A percentile compares a stretch with the other conserved stretches of the same genome.
These are phyloP conservation scores for Henckelia pumila DNA, from an alignment of 257 asterid genomes.

Conservation along the genomic window DNA sequence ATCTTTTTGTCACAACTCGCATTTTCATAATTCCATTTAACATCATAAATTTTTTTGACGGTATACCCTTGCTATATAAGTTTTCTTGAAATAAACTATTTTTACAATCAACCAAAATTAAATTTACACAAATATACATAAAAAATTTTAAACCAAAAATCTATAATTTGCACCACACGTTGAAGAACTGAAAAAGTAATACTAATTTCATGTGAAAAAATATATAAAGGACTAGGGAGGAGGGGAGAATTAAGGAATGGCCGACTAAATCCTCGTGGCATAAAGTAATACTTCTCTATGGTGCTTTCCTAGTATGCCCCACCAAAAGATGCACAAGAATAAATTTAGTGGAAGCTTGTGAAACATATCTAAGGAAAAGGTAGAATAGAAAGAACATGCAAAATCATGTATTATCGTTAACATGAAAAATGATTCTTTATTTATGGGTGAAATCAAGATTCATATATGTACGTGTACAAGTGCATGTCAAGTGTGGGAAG, in stretches of 20 bases:
- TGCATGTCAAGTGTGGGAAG: not conserved
- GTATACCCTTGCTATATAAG: not conserved
- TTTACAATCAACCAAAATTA: not conserved
- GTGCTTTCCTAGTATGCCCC: slow-evolving; percentile 31
- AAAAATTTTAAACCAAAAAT: too few species aligned
- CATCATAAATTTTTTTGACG: not conserved
- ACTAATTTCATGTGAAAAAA: not conserved
- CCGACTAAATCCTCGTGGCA: slow-evolving; percentile 40
- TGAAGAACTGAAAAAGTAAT: slow-evolving; percentile 20
- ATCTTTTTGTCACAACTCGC: slow-evolving; percentile 14
- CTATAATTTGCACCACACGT: too few species aligned
- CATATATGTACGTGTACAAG: not conserved
- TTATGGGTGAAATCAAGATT: slow-evolving; percentile 4
- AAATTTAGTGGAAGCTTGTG: slow-evolving; percentile 30
- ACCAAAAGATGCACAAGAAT: slow-evolving; percentile 30
- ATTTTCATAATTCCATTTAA: not conserved
- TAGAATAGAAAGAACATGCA: slow-evolving; percentile 21
- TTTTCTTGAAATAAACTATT: too few species aligned
- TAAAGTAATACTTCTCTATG: slow-evolving; percentile 34
- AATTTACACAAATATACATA: not conserved
- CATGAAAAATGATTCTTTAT: slow-evolving; percentile 9
- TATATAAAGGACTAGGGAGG: not conserved
- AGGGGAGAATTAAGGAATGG: slow-evolving; percentile 24
- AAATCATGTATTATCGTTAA: slow-evolving; percentile 19
- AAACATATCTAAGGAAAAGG: slow-evolving; percentile 21